phyloP scores from a whole-genome alignment of 345 rosid genomes.

The Syzygium aqueum region DNA sequence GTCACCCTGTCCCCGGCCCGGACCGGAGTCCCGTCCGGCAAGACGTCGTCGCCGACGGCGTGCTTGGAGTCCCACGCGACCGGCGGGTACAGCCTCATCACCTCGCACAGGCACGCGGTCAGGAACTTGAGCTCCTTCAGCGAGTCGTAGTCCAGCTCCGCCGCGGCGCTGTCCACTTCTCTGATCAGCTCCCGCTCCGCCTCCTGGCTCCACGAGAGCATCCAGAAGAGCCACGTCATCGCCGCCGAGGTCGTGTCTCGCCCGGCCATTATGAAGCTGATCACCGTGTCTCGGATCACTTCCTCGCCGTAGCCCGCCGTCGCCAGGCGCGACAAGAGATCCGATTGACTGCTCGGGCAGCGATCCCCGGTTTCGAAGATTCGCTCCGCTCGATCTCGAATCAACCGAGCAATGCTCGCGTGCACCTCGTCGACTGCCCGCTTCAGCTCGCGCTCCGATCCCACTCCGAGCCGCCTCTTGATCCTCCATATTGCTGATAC shows the following conservation, averaged over 20 bases:
- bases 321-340: constrained; percentile 36
- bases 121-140: constrained; percentile 30
- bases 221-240: constrained; percentile 57
- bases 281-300: constrained; percentile 40
- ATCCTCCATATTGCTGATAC: constrained; percentile 50
- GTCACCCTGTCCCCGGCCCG: constrained; percentile 78
- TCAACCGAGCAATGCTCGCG: constrained; percentile 3
- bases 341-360: constrained; percentile 41
- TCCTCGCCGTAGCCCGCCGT: constrained; percentile 24
- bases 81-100: constrained; percentile 68
- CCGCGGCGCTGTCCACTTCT: constrained; percentile 42
- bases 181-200: constrained; percentile 6
- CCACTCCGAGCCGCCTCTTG: constrained; percentile 40
- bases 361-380: constrained; percentile 7
- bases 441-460: constrained; percentile 46
- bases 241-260: constrained; percentile 66
- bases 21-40: constrained; percentile 64
- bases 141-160: constrained; percentile 18
- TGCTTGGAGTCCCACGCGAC: constrained; percentile 71
- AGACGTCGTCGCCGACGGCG: constrained; percentile 33
- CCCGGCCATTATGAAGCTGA: constrained; percentile 65
- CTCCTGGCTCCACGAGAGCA: constrained; percentile 37
- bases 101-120: constrained; percentile 52
- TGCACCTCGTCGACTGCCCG: constrained; percentile 12
- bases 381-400: constrained; percentile 17